Base-by-base conservation (phyloP, 1,284 basidiomycete species). In the Entoloma clypeatum region DNA sequence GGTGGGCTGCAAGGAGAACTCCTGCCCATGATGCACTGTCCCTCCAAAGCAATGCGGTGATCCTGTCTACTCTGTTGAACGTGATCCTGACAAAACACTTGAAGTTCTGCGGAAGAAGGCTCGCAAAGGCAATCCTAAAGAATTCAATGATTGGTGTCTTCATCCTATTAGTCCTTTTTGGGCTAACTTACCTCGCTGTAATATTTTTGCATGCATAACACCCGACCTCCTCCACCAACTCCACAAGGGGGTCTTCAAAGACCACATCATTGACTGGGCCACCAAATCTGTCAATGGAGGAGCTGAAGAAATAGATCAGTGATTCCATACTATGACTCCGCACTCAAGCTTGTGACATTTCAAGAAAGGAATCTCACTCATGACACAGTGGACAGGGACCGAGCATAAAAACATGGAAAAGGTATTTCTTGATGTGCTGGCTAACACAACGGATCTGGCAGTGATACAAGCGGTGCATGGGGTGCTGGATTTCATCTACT, bases 161-260 rank as follows among this genome's bases (percentile, higher is more conserved):
- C 45, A 42, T 11, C 33, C 45, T 11, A 30, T 59, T 1, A 56
- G 18, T 9, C 34, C 34, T 3, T 36, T 36, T 24, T 36, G 34
- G 34, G 4, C 9, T 25, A 4, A 24, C 24, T 24, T 36, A 3
- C 23, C 34, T 7, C 23, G 16, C n/a, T 10, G 8, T 19, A 33
- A 33, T 19, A 33, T 33, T n/a, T 33, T 33, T n/a, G n/a, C 33
- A 3, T 37, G 22, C 18, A 19, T 37, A 11, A 37, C 36, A 7
- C 36, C 36, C 16, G 26, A 37, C n/a, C 11, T 37, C n/a, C 22
- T 37, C 4, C 66, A 68, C 42, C 63, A 64, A 35, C 51, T 67
- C 1, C 59, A 68, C 49, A 65, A 69, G 48, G 65, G 65, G 1
- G 44, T 64, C 4, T 62, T 65, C 52, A 62, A 64, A 36, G 51